Percentiles rank a stretch among this genome's conserved stretches.
phyloP scores from a whole-genome alignment of 2,329 filamentous ascomycete species.

The Xylariaceae sp. region DNA sequence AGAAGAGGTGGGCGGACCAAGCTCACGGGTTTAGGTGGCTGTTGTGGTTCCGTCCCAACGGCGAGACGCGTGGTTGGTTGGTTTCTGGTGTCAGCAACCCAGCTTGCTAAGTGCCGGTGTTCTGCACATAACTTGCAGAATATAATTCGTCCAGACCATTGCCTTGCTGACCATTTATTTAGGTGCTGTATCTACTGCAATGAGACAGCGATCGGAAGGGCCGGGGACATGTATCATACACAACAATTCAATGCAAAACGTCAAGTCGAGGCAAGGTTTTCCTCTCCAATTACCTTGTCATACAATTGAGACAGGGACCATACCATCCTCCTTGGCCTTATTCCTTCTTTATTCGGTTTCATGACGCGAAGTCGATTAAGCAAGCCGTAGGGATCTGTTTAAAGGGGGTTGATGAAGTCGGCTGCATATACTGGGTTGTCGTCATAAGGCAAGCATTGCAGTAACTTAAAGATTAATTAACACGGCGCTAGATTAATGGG shows the following conservation, averaged over 20 bases:
- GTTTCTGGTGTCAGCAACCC: conserved; percentile 29
- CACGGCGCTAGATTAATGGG: neutral
- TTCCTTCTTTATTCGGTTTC: no score
- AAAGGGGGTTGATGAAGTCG: neutral
- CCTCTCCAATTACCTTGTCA: no score
- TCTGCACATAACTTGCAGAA: conserved; percentile 1
- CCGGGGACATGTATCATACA: no score
- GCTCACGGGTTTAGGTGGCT: conserved; percentile 30
- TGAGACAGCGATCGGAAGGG: no score
- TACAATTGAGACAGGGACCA: no score
- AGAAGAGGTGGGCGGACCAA: conserved; percentile 27
- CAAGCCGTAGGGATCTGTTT: neutral
- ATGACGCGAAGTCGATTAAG: neutral
- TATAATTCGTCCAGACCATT: no score
- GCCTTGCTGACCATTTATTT: no score
- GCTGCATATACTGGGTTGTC: conserved; percentile 1
- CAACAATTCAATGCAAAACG: no score
- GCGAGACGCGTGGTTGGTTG: conserved; percentile 24
- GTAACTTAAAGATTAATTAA: neutral
- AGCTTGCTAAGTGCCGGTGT: conserved; percentile 17
- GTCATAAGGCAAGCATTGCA: no score
- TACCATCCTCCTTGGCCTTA: no score
- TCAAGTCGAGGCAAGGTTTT: neutral
- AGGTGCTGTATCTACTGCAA: no score
- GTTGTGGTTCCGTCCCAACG: conserved; percentile 25